Evolutionary conservation across 2,329 filamentous ascomycete species (phyloP).

Genomic region (Penicillium sp.): DNA sequence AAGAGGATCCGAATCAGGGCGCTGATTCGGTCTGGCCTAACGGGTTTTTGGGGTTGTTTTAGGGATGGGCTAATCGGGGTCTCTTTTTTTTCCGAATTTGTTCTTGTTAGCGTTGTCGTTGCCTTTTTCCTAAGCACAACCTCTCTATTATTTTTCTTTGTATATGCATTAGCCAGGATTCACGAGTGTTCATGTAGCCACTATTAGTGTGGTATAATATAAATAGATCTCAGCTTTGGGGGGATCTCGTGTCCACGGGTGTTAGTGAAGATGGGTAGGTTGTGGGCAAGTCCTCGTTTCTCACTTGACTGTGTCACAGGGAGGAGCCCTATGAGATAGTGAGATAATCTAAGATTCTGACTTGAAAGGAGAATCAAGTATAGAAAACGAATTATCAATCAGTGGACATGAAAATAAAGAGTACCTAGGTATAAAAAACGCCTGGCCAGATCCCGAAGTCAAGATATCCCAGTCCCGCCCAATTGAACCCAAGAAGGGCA

Average conservation of each 20-base stretch:
- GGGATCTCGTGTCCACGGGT: background rate
- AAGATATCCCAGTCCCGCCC: background rate
- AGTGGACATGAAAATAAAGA: constrained; percentile 1
- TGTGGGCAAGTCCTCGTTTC: background rate
- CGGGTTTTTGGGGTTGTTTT: constrained; percentile 22
- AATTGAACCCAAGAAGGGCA: background rate
- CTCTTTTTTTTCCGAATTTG: background rate
- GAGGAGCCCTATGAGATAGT: background rate
- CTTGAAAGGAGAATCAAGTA: background rate
- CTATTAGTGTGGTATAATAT: background rate
- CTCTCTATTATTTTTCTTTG: background rate
- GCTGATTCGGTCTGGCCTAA: constrained; percentile 14
- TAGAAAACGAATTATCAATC: background rate
- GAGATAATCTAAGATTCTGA: background rate
- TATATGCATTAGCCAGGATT: background rate
- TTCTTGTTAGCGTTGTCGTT: background rate
- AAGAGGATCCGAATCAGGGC: constrained; percentile 2
- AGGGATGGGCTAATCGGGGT: background rate
- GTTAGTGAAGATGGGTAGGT: background rate
- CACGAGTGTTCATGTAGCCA: background rate
- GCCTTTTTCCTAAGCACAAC: background rate
- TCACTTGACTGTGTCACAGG: background rate
- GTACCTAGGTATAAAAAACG: constrained; percentile 5
- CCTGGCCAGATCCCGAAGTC: background rate
- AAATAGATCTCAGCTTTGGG: background rate